Evolutionary conservation across 257 asterid species (phyloP).

Genomic region (Cordia subcordata): DNA sequence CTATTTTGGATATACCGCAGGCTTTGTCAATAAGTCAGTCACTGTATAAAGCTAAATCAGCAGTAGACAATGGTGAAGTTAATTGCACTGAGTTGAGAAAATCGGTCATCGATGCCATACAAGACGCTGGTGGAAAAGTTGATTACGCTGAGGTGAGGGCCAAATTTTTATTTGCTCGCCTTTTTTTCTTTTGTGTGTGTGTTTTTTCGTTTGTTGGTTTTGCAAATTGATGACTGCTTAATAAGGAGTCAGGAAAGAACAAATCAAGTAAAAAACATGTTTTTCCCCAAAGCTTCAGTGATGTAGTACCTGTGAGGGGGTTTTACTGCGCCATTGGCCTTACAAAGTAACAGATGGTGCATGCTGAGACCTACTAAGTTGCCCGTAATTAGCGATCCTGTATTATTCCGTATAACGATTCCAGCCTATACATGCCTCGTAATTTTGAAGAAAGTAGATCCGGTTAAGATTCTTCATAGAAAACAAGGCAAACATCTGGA

Average conservation of each 20-base stretch:
- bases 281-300: not conserved
- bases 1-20: slow-evolving; percentile 27
- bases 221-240: not conserved
- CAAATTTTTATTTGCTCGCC: not conserved
- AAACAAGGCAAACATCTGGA: too few species aligned
- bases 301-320: too few species aligned
- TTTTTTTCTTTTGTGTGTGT: not conserved
- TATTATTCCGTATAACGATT: too few species aligned
- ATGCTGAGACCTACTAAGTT: too few species aligned
- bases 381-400: too few species aligned
- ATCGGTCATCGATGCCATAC: slow-evolving; percentile 34
- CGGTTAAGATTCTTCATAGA: too few species aligned
- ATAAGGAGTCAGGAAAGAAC: not conserved
- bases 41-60: slow-evolving; percentile 46
- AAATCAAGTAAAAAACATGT: not conserved
- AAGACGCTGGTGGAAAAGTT: slow-evolving; percentile 70
- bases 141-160: slow-evolving; percentile 84
- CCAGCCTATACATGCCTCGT: too few species aligned
- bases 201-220: not conserved
- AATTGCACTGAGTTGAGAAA: slow-evolving; percentile 54
- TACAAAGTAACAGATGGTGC: too few species aligned
- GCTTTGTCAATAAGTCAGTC: slow-evolving; percentile 71
- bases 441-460: too few species aligned
- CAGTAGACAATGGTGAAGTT: slow-evolving; percentile 50
- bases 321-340: too few species aligned